phyloP scores from a whole-genome alignment of 805 yeast genomes.

The Nakazawaea populi region DNA sequence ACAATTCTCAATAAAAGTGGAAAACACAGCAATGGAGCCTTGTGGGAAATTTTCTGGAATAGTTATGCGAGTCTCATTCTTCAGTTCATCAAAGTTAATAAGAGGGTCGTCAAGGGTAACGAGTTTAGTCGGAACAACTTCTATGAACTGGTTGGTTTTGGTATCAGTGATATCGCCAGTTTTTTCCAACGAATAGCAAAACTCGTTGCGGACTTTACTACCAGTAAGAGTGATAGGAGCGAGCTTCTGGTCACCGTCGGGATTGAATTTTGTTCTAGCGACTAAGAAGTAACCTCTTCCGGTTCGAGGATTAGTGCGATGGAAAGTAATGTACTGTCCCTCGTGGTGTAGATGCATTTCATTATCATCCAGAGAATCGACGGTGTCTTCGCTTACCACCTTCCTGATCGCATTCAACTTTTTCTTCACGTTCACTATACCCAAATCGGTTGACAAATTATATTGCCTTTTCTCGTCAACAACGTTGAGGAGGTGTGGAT shows the following conservation, averaged over 20 bases:
- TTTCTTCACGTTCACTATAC: slow-evolving; percentile 72
- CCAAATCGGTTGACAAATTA: slow-evolving; percentile 37
- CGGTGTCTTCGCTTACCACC: slow-evolving; percentile 47
- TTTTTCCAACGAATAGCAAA: slow-evolving; percentile 50
- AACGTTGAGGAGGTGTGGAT: slow-evolving; percentile 73
- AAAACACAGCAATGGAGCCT: slow-evolving; percentile 84
- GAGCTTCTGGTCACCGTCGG: slow-evolving; percentile 43
- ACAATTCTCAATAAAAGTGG: slow-evolving; percentile 63
- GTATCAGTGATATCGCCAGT: slow-evolving; percentile 43
- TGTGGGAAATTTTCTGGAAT: slow-evolving; percentile 70
- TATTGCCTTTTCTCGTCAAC: slow-evolving; percentile 72
- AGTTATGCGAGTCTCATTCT: slow-evolving; percentile 44
- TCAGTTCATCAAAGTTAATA: slow-evolving; percentile 35
- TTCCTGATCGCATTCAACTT: slow-evolving; percentile 53
- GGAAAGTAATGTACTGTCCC: slow-evolving; percentile 87
- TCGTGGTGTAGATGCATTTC: slow-evolving; percentile 95
- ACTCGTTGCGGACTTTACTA: slow-evolving; percentile 48
- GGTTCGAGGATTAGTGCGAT: slow-evolving; percentile 73
- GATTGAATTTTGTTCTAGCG: slow-evolving; percentile 74
- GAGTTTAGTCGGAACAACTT: slow-evolving; percentile 63
- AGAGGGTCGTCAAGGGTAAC: slow-evolving; percentile 44
- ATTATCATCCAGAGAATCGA: slow-evolving; percentile 51
- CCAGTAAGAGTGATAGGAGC: slow-evolving; percentile 58
- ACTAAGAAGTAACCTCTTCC: slow-evolving; percentile 88
- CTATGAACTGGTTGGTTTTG: slow-evolving; percentile 31